Percentiles rank a stretch among this genome's conserved stretches.
Conservation (phyloP, 2,329 filamentous ascomycete genomes). For the Pseudodiploospora longispora region DNA sequence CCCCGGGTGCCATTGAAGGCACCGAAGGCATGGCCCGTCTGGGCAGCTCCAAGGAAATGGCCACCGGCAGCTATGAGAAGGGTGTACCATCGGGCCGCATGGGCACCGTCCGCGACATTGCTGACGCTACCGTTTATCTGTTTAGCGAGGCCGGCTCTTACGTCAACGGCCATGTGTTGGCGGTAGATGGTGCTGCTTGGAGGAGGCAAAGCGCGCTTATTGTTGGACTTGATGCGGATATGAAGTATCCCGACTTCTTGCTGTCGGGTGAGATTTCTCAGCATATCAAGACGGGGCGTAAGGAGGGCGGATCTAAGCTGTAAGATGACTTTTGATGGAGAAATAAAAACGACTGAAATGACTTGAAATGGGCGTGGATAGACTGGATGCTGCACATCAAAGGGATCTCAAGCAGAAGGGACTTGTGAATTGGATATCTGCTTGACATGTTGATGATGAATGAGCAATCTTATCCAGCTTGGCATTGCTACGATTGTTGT, state of each 20-base stretch:
- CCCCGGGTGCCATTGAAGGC: constrained; percentile 75
- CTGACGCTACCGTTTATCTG: constrained; percentile 83
- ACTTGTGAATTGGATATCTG: too few species aligned
- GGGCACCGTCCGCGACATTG: constrained; percentile 78
- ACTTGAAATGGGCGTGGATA: background rate
- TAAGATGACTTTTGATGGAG: constrained; percentile 11
- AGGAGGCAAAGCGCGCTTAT: constrained; percentile 38
- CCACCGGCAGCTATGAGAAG: constrained; percentile 26
- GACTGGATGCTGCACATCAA: background rate
- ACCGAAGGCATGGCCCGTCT: constrained; percentile 74
- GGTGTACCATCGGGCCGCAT: constrained; percentile 65
- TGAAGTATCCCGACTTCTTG: constrained; percentile 47
- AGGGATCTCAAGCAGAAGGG: too few species aligned
- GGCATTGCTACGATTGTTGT: too few species aligned
- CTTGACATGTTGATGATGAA: too few species aligned
- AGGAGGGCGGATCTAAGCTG: constrained; percentile 32
- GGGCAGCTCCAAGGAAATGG: constrained; percentile 29
- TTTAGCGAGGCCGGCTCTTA: constrained; percentile 82
- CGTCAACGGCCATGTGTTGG: constrained; percentile 73
- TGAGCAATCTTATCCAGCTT: too few species aligned
- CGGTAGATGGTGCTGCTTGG: constrained; percentile 60
- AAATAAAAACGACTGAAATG: background rate
- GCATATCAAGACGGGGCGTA: constrained; percentile 25
- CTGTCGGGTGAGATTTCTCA: constrained; percentile 26
- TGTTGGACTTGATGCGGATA: constrained; percentile 38